These are phyloP conservation scores for Laburnicola sp. DNA, from an alignment of 2,329 filamentous ascomycete species.

Conservation along the genomic window DNA sequence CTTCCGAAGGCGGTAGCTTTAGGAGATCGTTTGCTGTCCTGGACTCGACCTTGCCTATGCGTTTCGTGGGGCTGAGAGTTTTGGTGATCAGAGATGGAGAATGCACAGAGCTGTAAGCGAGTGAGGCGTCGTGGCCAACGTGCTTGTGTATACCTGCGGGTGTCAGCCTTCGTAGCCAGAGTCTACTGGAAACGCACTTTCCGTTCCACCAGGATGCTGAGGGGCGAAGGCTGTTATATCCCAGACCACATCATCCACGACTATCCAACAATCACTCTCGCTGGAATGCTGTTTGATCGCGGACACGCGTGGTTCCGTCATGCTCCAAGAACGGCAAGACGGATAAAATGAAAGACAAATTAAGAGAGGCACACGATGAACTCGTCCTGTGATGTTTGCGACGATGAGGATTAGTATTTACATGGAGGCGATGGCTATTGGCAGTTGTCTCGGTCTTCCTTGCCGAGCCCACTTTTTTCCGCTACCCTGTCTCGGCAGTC, in stretches of 20 bases:
- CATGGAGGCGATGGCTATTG: too few relatives aligned
- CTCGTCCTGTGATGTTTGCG: too few relatives aligned
- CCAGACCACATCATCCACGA: conserved; percentile 66
- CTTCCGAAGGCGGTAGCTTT: conserved; percentile 12
- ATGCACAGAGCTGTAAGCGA: conserved; percentile 57
- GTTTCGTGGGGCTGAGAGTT: conserved; percentile 40
- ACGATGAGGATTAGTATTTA: too few relatives aligned
- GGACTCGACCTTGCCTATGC: conserved; percentile 24
- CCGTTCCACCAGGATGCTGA: conserved; percentile 60
- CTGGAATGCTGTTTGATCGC: conserved; percentile 19
- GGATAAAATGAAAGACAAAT: too few relatives aligned
- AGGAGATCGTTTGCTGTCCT: conserved; percentile 2
- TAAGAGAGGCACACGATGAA: too few relatives aligned
- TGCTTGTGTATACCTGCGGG: conserved; percentile 21
- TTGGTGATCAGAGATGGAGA: conserved; percentile 43
- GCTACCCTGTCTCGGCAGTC: too few relatives aligned
- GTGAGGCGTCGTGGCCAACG: conserved; percentile 25
- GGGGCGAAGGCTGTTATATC: conserved; percentile 65
- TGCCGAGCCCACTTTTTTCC: too few relatives aligned
- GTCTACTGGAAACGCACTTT: conserved; percentile 11
- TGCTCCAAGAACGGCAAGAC: too few relatives aligned
- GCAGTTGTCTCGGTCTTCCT: too few relatives aligned
- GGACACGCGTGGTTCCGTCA: background rate
- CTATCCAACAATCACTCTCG: conserved; percentile 58
- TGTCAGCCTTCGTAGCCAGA: background rate